These are phyloP conservation scores for Podaxis sp. DNA, from an alignment of 768 basidiomycete species.

Conservation along the genomic window DNA sequence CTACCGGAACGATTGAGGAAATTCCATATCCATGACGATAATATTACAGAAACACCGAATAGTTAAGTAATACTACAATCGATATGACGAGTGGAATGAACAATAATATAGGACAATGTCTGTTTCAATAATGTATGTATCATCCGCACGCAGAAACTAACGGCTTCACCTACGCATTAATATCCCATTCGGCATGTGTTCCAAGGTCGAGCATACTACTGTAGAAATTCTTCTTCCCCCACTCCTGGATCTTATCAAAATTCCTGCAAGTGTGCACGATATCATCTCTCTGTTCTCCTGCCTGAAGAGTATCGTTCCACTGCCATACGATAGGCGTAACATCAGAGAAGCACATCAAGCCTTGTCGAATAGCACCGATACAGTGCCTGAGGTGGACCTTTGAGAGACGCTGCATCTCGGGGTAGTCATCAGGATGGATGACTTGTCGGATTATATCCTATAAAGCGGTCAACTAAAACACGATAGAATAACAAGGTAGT, in stretches of 20 bases:
- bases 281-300: constrained; percentile 9
- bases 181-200: constrained; percentile 10
- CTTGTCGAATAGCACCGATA: constrained; percentile 21
- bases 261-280: constrained; percentile 22
- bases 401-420: constrained; percentile 14
- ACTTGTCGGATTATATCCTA: constrained; percentile 22
- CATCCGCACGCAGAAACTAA: neutral
- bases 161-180: neutral
- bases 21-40: constrained; percentile 5
- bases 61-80: neutral
- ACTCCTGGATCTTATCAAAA: constrained; percentile 21
- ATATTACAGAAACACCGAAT: neutral
- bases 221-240: constrained; percentile 18
- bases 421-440: constrained; percentile 19
- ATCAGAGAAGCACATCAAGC: constrained; percentile 24
- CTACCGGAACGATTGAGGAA: constrained; percentile 1
- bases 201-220: neutral
- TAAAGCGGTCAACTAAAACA: neutral
- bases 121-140: neutral
- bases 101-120: neutral
- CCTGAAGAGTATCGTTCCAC: constrained; percentile 18
- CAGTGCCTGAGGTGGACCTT: constrained; percentile 23
- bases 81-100: neutral
- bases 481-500: neutral
- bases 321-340: constrained; percentile 22